Percentiles rank a stretch among this genome's conserved stretches.
Evolutionary conservation across 148 eudicot species (phyloP).

Genomic region (Limonium bicolor): DNA sequence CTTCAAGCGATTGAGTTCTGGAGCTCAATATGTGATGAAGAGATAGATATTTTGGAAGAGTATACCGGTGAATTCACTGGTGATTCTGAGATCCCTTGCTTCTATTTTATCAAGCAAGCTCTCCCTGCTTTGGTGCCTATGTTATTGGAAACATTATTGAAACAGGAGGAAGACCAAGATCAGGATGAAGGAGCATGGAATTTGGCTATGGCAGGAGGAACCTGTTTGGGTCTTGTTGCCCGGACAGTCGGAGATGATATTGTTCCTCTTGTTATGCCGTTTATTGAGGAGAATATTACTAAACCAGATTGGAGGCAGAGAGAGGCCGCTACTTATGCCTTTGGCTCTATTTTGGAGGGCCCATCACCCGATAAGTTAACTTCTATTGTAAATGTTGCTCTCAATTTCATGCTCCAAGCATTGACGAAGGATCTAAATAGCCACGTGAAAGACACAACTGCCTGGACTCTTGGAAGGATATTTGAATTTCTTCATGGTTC

Average conservation of each 20-base stretch:
- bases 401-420: conserved; percentile 79
- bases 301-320: conserved; percentile 90
- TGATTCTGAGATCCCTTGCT: conserved; percentile 85
- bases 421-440: conserved; percentile 76
- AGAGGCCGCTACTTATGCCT: conserved; percentile 90
- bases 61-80: conserved; percentile 77
- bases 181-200: conserved; percentile 99
- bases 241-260: conserved; percentile 86
- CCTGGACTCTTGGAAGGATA: conserved; percentile 93
- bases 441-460: conserved; percentile 95
- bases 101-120: conserved; percentile 83
- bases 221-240: conserved; percentile 91
- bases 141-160: conserved; percentile 81
- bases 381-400: conserved; percentile 70
- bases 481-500: conserved; percentile 88
- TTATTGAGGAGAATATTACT: conserved; percentile 69
- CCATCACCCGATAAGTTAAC: conserved; percentile 85
- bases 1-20: conserved; percentile 93
- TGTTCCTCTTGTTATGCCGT: conserved; percentile 91
- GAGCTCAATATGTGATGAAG: conserved; percentile 96
- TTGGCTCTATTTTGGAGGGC: conserved; percentile 92
- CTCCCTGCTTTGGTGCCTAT: conserved; percentile 86
- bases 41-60: conserved; percentile 78
- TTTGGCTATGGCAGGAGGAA: conserved; percentile 95
- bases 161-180: conserved; percentile 96